Base-by-base conservation (phyloP, 495 filamentous ascomycete genomes). In the Penicillium steckii region DNA sequence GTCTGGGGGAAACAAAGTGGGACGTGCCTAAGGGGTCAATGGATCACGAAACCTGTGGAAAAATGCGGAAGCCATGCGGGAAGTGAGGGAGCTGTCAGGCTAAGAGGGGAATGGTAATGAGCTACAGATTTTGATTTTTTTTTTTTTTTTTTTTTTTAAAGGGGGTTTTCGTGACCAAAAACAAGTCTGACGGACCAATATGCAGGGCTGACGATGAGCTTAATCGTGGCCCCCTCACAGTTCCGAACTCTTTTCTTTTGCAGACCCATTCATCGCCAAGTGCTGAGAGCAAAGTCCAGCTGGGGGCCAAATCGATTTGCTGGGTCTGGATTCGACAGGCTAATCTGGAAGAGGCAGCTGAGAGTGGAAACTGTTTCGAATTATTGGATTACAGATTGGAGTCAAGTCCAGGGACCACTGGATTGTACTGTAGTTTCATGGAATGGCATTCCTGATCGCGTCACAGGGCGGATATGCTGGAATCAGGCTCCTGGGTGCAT, bases 11-110 rank as follows among this genome's bases (percentile, higher is more conserved):
- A 37, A 23, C n/a, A n/a, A 41, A 57, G 56, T 52, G 57, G 54
- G 55, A 58, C 58, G 61, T 56, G 58, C 52, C 50, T 9, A 48
- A 61, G 57, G 61, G 61, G 52, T 43, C 6, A 52, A 46, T 33
- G 8, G 56, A 52, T 44, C 40, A 26, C 49, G 48, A 56, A 60
- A 33, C 19, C 10, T 41, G 19, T 19, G 5, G n/a, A 37, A 41
- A 23, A 41, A 41, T 41, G 18, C 38, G 18, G 13, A 10, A 23
- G 50, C 35, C 57, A 64, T 57, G 53, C 45, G 45, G 29, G 53
- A 64, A 30, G 61, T 52, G 58, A 62, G 50, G 55, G 53, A 57
- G 18, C 30, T 27, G 17, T 2, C 12, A 19, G 18, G 35, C 15
- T 12, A 37, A 17, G 41, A 17, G n/a, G 40, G 18, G 21, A 43